These are phyloP conservation scores for Nicotiana benthamiana DNA, from an alignment of 257 asterid genomes.

Conservation along the genomic window DNA sequence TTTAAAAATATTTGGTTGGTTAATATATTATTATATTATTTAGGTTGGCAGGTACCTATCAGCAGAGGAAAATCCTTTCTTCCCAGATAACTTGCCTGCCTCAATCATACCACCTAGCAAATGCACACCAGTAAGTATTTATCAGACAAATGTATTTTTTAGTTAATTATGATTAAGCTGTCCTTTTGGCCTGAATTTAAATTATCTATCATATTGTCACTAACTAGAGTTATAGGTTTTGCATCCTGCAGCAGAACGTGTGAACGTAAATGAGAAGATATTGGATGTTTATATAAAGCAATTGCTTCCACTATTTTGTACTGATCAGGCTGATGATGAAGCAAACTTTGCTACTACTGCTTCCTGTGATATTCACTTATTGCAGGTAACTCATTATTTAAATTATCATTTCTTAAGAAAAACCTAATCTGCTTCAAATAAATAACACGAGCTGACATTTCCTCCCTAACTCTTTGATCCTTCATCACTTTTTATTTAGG, in stretches of 20 bases:
- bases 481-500: no score
- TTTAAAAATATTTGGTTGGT: neutral
- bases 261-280: conserved; percentile 58
- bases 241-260: conserved; percentile 55
- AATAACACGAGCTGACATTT: neutral
- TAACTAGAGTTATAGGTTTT: conserved; percentile 31
- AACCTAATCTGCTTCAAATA: neutral
- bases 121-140: conserved; percentile 24
- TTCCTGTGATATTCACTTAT: conserved; percentile 48
- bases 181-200: neutral
- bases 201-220: neutral
- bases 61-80: conserved; percentile 72
- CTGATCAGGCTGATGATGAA: conserved; percentile 34
- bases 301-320: conserved; percentile 51
- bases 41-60: conserved; percentile 71
- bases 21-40: neutral
- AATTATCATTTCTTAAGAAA: neutral
- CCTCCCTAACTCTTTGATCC: no score
- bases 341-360: conserved; percentile 50
- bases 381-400: conserved; percentile 49
- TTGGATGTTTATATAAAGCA: conserved; percentile 42
- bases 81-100: conserved; percentile 40
- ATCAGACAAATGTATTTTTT: neutral
- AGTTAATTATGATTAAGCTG: neutral
- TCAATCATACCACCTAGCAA: conserved; percentile 32